These are phyloP conservation scores for Dionaea muscipula DNA, from an alignment of 179 eudicot genomes.

Conservation along the genomic window DNA sequence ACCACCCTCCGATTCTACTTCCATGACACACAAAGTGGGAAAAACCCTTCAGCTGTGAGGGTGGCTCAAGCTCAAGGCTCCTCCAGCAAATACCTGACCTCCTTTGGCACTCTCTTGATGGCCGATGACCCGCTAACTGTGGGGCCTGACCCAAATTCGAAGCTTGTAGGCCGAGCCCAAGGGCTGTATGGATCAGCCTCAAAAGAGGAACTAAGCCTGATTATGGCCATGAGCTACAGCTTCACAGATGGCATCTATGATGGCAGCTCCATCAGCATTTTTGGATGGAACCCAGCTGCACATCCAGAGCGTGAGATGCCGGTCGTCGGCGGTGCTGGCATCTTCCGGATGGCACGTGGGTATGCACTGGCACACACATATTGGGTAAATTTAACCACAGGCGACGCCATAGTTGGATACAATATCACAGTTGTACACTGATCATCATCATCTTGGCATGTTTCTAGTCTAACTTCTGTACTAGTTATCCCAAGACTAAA, in stretches of 20 bases:
- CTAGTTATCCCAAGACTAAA: no score
- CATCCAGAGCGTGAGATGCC: slow-evolving; percentile 35
- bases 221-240: slow-evolving; percentile 39
- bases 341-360: slow-evolving; percentile 46
- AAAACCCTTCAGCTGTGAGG: slow-evolving; percentile 22
- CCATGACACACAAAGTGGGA: slow-evolving; percentile 45
- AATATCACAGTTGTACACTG: slow-evolving; percentile 42
- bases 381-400: slow-evolving; percentile 18
- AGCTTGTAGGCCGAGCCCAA: slow-evolving; percentile 46
- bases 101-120: slow-evolving; percentile 34
- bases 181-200: slow-evolving; percentile 44
- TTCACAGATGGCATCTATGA: slow-evolving; percentile 34
- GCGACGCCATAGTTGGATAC: slow-evolving; percentile 47
- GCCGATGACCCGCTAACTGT: slow-evolving; percentile 40
- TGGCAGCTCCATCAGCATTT: slow-evolving; percentile 38
- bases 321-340: slow-evolving; percentile 44
- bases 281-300: slow-evolving; percentile 29
- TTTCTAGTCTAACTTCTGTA: no score
- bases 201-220: slow-evolving; percentile 22
- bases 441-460: no score
- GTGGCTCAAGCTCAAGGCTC: slow-evolving; percentile 24
- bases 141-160: slow-evolving; percentile 33
- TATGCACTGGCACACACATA: slow-evolving; percentile 35
- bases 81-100: slow-evolving; percentile 12
- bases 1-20: slow-evolving; percentile 43